These are phyloP conservation scores for Mortierella antarctica DNA, from an alignment of 192 early-diverging fungal genomes.

Conservation along the genomic window DNA sequence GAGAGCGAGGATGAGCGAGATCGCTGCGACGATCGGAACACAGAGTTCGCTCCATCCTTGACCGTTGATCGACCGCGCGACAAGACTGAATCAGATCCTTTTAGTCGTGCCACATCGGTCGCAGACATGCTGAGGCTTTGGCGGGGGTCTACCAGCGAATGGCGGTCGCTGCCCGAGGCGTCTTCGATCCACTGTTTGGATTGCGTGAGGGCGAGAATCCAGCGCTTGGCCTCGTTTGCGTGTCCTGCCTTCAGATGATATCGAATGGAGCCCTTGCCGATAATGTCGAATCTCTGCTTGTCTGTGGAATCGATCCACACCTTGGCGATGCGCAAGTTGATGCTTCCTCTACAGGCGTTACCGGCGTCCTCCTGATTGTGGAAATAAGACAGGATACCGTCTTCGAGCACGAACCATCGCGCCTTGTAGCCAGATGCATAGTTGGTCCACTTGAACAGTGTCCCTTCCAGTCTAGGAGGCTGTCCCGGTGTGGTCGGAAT, in stretches of 20 bases:
- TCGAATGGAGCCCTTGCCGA: constrained; percentile 79
- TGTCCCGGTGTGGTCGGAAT: constrained; percentile 63
- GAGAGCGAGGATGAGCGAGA: constrained; percentile 43
- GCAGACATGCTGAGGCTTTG: constrained; percentile 16
- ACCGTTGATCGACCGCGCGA: constrained; percentile 19
- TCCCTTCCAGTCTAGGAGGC: constrained; percentile 71
- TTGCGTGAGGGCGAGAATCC: constrained; percentile 83
- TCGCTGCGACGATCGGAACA: constrained; percentile 9
- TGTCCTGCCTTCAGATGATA: constrained; percentile 77
- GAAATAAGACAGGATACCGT: constrained; percentile 86
- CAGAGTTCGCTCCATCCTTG: constrained; percentile 2
- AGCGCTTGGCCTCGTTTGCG: constrained; percentile 81
- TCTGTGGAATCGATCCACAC: constrained; percentile 72
- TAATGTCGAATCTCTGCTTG: constrained; percentile 79
- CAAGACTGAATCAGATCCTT: not conserved
- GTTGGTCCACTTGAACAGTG: constrained; percentile 89
- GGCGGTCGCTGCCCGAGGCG: constrained; percentile 41
- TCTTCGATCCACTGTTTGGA: constrained; percentile 78
- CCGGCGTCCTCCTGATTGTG: constrained; percentile 82
- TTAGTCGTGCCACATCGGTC: constrained; percentile 17
- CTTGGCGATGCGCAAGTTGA: constrained; percentile 77
- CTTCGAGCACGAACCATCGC: constrained; percentile 85
- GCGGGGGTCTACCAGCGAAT: constrained; percentile 40
- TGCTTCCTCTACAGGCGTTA: constrained; percentile 81
- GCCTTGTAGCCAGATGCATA: constrained; percentile 83